Evolutionary conservation across 2,329 filamentous ascomycete genomes (phyloP), one percentile per base, ranked within the genome.

Genomic region (Aspergillus fumigatus): DNA sequence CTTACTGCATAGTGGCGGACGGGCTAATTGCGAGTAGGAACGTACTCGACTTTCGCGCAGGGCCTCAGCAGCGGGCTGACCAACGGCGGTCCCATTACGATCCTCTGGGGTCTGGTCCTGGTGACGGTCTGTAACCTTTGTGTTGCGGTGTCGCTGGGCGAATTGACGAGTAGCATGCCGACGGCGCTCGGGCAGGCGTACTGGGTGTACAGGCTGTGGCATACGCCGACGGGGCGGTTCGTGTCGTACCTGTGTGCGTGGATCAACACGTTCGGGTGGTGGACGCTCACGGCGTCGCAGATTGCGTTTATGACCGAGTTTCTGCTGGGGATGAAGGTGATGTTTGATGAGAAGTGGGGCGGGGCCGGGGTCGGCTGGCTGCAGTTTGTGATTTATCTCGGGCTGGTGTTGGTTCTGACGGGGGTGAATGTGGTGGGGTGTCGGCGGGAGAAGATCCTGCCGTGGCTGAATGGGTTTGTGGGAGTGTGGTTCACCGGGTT

Each of bases 191-290:
- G 83, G 0, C 83, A 86, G 69, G 82, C 82, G 0, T 84, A 82
- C 66, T 86, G 82, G 82, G 75, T 81, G 1, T 74, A 77, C 57
- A 72, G 75, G 9, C 68, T 82, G 51, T 70, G 77, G 74, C 50
- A 68, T 56, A 63, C 64, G 14, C 68, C 67, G 0, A 48, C 62
- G 0, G 82, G 81, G 1, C 76, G 82, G 1, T 81, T 83, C 58
- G 63, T 69, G 3, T 82, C 80, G 1, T 85, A 84, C 62, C 75
- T 84, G 69, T 83, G 81, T 60, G 82, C 82, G 2, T 84, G 81
- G 81, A 82, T 84, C 63, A 84, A 84, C 67, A 82, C 78, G 0
- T 84, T 84, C 56, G 82, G 82, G 11, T 85, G 82, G 82, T 83
- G 81, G 76, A 79, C 81, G 0, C 67, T 84, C 56, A 80, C 79